phyloP scores from a whole-genome alignment of 1,284 basidiomycete genomes.

The Malassezia equina region DNA sequence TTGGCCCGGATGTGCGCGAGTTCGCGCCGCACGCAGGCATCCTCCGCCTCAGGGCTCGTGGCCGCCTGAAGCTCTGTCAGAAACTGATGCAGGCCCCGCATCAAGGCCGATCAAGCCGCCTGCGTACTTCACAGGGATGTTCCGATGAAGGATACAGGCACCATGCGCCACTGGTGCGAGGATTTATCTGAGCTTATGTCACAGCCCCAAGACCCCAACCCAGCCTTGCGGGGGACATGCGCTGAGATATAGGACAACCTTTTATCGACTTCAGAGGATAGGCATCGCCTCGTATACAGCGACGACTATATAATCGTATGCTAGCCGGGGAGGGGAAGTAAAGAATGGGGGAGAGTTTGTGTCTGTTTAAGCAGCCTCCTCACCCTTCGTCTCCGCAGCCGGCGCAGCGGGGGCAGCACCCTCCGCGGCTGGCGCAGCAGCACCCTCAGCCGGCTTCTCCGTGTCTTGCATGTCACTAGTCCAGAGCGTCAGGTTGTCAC shows the following conservation, averaged over 20 bases:
- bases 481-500: slow-evolving; percentile 93
- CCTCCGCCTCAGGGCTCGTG: slow-evolving; percentile 54
- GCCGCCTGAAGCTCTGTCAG: slow-evolving; percentile 95
- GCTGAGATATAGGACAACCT: not conserved
- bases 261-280: not conserved
- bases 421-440: slow-evolving; percentile 30
- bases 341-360: not conserved
- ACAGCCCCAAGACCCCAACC: not conserved
- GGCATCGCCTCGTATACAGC: not conserved
- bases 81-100: slow-evolving; percentile 58
- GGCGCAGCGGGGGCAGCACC: slow-evolving; percentile 33
- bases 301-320: not conserved
- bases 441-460: slow-evolving; percentile 47
- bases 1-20: slow-evolving; percentile 99
- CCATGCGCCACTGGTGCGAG: not conserved
- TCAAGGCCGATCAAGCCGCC: slow-evolving; percentile 50
- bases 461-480: slow-evolving; percentile 75
- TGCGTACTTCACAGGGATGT: not conserved
- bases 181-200: not conserved
- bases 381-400: slow-evolving; percentile 27
- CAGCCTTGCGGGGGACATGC: too few relatives aligned
- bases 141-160: not conserved
- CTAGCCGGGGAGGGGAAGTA: not conserved
- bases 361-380: slow-evolving; percentile 42
- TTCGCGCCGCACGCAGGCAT: slow-evolving; percentile 97